Evolutionary conservation across 2,329 filamentous ascomycete genomes (phyloP).

Genomic region (Claviceps sp.): DNA sequence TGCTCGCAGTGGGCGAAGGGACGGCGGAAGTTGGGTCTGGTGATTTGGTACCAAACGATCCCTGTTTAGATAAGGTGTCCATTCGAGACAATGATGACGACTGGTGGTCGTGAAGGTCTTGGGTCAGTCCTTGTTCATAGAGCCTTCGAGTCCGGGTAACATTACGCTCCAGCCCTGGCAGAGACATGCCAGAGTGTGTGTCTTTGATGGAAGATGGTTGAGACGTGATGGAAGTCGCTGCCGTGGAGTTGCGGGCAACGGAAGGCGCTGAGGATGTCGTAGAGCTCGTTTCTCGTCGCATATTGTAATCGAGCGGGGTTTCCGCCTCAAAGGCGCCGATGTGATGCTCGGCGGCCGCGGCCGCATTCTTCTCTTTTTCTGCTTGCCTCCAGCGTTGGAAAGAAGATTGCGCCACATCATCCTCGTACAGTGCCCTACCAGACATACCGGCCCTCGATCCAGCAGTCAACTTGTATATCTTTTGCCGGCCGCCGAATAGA

Average conservation of each 20-base stretch:
- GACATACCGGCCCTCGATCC: conserved; percentile 41
- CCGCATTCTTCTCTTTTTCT: conserved; percentile 41
- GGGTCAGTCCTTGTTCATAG: conserved; percentile 71
- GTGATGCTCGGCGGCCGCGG: conserved; percentile 24
- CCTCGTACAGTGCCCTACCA: conserved; percentile 67
- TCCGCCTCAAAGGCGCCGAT: conserved; percentile 27
- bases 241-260: conserved; percentile 64
- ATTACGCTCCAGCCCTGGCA: conserved; percentile 44
- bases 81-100: conserved; percentile 63
- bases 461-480: conserved; percentile 74
- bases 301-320: conserved; percentile 50
- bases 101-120: conserved; percentile 71
- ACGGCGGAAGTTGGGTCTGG: conserved; percentile 32
- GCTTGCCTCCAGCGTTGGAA: conserved; percentile 64
- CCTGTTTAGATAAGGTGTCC: conserved; percentile 60
- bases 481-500: conserved; percentile 88
- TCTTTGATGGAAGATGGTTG: conserved; percentile 46
- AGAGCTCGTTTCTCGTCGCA: conserved; percentile 74
- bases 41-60: conserved; percentile 35
- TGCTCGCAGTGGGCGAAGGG: conserved; percentile 31
- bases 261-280: conserved; percentile 60
- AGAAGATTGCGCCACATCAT: conserved; percentile 69
- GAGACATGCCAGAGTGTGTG: conserved; percentile 23
- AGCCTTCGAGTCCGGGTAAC: conserved; percentile 60
- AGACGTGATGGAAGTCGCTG: conserved; percentile 65